Percentiles rank a stretch among this genome's conserved stretches.
These are phyloP conservation scores for Pistacia vera DNA, from an alignment of 345 rosid genomes.

Conservation along the genomic window DNA sequence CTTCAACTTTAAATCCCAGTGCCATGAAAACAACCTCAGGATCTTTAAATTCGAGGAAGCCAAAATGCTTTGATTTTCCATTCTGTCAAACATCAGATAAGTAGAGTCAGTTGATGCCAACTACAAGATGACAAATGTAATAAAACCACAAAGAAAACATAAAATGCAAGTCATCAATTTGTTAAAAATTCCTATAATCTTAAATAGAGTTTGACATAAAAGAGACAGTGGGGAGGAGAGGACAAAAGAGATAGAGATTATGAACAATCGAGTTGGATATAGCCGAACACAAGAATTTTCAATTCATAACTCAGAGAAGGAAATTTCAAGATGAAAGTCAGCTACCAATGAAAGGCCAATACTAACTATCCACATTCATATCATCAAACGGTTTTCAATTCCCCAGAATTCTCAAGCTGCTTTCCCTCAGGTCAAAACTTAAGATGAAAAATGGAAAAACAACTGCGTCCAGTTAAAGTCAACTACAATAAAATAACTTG, in stretches of 20 bases:
- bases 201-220: not conserved
- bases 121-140: not conserved
- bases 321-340: not conserved
- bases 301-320: not conserved
- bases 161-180: not conserved
- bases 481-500: not conserved
- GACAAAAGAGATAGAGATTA: not conserved
- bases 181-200: not conserved
- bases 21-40: constrained; percentile 57
- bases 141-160: not conserved
- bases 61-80: constrained; percentile 93
- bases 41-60: constrained; percentile 80
- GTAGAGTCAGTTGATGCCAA: not conserved
- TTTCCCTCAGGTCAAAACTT: too few species aligned
- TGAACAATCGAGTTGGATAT: not conserved
- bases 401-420: too few species aligned
- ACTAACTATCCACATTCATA: not conserved
- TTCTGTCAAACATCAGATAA: constrained; percentile 53
- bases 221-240: not conserved
- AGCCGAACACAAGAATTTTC: not conserved
- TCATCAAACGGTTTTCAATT: not conserved
- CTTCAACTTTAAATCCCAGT: not conserved
- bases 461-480: not conserved
- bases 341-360: not conserved
- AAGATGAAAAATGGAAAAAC: not conserved